Evolutionary conservation across 1,284 basidiomycete species (phyloP), one percentile per base, ranked within the genome.

Genomic region (Apiotrichum porosum): DNA sequence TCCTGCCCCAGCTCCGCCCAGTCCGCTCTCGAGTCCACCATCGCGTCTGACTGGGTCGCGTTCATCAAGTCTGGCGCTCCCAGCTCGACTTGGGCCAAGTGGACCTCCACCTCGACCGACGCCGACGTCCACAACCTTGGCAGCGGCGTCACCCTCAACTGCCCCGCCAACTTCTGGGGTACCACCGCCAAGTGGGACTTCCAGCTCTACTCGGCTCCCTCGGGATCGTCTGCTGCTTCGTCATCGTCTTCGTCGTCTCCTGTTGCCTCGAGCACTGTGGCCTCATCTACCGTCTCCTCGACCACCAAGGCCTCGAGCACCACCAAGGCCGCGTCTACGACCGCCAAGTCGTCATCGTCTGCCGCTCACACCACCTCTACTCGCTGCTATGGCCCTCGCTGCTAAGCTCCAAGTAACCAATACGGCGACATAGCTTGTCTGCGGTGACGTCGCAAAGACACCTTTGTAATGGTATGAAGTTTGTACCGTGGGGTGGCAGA

Each of bases 31-130:
- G 33, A 43, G 14, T 31, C 39, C 8, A 47, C 56, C 4, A 57
- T 57, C 44, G 49, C 35, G 63, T 65, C 62, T 48, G 48, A 28
- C 26, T 28, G 26, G 26, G 12, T 28, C 9, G 23, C 54, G 2
- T 70, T 70, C 50, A 63, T 68, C 42, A 54, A 46, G 36, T 44
- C 51, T 37, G 56, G 62, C 8, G 51, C 63, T 37, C 66, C 68
- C 2, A 30, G 28, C 18, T 30, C 28, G 39, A 14, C 5, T 9
- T 28, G 26, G 26, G 8, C 8, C 8, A 6, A 28, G 26, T 28
- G 26, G 26, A 28, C 26, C 26, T 6, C 26, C 26, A 23, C 28
- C 15, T 31, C 9, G 35, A 8, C 12, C 31, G 34, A 9, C 26
- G 18, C 35, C 10, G 34, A 35, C 18, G 56, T 65, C n/a, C 39